phyloP scores from a whole-genome alignment of 2,329 filamentous ascomycete genomes.

The Fusarium napiforme region DNA sequence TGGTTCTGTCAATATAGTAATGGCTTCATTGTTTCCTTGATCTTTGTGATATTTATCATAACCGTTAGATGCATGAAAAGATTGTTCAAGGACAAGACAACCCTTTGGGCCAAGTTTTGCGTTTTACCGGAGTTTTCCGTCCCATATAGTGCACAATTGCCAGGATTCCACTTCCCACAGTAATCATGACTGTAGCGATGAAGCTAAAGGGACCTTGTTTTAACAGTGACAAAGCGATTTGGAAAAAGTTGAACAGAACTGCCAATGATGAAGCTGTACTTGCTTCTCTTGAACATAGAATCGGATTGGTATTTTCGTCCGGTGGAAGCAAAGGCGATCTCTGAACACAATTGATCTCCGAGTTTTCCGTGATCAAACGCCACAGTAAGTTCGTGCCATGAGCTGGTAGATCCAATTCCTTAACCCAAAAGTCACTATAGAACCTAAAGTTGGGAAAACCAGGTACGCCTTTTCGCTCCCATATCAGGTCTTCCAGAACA shows the following conservation, averaged over 20 bases:
- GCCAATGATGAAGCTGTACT: accelerated
- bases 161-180: accelerated
- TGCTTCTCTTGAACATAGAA: background rate
- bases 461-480: background rate
- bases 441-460: background rate
- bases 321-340: background rate
- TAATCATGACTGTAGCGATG: background rate
- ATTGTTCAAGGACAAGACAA: too few species aligned
- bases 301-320: background rate
- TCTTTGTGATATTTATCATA: background rate
- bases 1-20: background rate
- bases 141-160: accelerated
- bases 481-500: background rate
- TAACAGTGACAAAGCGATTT: accelerated
- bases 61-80: background rate
- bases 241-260: accelerated
- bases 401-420: background rate
- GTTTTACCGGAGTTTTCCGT: accelerated
- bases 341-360: background rate
- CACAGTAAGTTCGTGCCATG: background rate
- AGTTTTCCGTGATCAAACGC: background rate
- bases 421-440: background rate
- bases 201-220: background rate
- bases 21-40: background rate
- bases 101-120: accelerated